phyloP scores from a whole-genome alignment of 495 filamentous ascomycete genomes.

The Aspergillus coremiiformis region DNA sequence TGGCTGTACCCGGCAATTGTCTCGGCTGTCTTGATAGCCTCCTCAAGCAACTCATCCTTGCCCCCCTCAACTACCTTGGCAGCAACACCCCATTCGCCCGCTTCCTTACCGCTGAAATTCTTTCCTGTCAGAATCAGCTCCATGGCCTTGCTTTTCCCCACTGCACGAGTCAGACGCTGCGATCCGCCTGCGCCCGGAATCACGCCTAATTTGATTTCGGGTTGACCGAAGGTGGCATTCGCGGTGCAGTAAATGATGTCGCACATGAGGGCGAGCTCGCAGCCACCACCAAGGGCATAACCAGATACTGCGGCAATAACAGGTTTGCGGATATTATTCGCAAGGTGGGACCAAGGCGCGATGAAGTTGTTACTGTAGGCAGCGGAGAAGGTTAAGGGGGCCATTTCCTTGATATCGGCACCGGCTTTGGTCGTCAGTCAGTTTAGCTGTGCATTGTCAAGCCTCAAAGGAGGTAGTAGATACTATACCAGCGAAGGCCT shows the following conservation, averaged over 20 bases:
- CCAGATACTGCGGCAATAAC: conserved; percentile 91
- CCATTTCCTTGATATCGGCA: conserved; percentile 99
- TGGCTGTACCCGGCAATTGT: conserved; percentile 74
- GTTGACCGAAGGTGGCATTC: conserved; percentile 84
- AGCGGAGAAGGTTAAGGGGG: conserved; percentile 71
- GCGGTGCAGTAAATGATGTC: conserved; percentile 88
- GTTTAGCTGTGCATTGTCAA: background rate
- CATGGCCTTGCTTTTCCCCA: conserved; percentile 90
- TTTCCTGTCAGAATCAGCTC: conserved; percentile 85
- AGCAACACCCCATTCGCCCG: conserved; percentile 84
- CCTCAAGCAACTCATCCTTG: conserved; percentile 70
- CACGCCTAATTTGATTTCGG: conserved; percentile 88
- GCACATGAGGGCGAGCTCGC: conserved; percentile 96
- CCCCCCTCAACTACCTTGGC: conserved; percentile 71
- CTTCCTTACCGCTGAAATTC: conserved; percentile 72
- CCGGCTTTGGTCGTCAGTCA: conserved; percentile 49
- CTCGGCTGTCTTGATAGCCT: conserved; percentile 72
- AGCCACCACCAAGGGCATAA: conserved; percentile 89
- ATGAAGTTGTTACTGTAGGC: conserved; percentile 89
- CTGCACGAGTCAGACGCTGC: conserved; percentile 77
- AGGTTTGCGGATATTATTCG: conserved; percentile 76
- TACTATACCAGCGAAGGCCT: conserved; percentile 68
- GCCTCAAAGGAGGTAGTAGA: background rate
- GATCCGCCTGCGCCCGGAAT: conserved; percentile 90
- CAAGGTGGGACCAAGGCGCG: conserved; percentile 80